Conservation (phyloP, 208 protist genomes). For the Hexamita inflata region DNA sequence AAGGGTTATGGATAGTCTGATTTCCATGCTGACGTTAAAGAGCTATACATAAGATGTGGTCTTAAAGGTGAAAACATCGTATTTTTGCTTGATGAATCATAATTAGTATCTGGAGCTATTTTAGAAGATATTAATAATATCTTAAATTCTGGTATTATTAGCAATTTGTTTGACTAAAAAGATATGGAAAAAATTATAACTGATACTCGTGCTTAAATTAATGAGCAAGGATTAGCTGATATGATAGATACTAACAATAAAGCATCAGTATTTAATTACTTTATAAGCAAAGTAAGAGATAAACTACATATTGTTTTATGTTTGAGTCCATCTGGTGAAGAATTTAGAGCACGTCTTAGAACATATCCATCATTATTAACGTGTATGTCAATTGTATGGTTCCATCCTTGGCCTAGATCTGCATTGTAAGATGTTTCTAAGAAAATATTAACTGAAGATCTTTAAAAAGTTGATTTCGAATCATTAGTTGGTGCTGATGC, state of each 20-base stretch:
- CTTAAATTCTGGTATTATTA: conserved; percentile 89
- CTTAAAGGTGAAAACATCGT: conserved; percentile 65
- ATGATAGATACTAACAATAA: conserved; percentile 84
- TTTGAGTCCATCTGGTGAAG: conserved; percentile 85
- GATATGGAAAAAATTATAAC: conserved; percentile 83
- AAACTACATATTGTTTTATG: conserved; percentile 92
- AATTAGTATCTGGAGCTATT: conserved; percentile 88
- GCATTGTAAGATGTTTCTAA: conserved; percentile 78
- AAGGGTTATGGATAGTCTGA: conserved; percentile 63
- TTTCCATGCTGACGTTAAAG: conserved; percentile 85
- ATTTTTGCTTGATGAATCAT: conserved; percentile 90
- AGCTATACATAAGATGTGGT: conserved; percentile 56
- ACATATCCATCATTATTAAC: conserved; percentile 86
- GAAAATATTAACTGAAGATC: neutral
- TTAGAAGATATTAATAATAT: conserved; percentile 97
- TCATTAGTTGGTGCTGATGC: neutral
- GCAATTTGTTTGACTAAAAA: conserved; percentile 81
- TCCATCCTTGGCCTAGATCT: conserved; percentile 86
- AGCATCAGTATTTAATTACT: conserved; percentile 76
- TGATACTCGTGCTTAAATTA: conserved; percentile 65
- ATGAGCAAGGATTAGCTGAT: conserved; percentile 55
- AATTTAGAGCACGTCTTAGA: conserved; percentile 74
- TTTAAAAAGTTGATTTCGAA: neutral
- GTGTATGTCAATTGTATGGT: conserved; percentile 98
- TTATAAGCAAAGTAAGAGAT: conserved; percentile 83